Base-by-base conservation (phyloP, 1,139 yeast species). In the Scheffersomyces cryptocercus region DNA sequence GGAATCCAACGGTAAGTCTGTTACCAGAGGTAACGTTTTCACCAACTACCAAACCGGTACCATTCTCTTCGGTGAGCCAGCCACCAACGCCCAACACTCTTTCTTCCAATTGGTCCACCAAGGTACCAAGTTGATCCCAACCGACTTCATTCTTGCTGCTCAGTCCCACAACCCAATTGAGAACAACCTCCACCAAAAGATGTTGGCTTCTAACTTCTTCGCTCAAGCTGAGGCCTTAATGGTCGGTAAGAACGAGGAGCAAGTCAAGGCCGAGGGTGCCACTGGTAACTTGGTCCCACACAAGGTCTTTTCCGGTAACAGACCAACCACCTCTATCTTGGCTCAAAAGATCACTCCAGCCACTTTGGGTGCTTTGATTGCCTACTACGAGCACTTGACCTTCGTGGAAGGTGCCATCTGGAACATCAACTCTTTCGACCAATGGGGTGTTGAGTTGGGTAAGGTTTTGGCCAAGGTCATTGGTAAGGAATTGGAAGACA, bases 401-500 rank as follows among this genome's bases (percentile, higher is more conserved):
- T 93, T 93, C 73, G 91, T 91, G 48, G 99, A 93, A 75, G 99
- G 99, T 72, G 99, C 99, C 47, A 73, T 93, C 62, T 93, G 99
- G 99, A 93, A 95, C 81, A 91, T 93, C 77, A 93, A 93, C 82
- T 91, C 98, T 13, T 93, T 89, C 65, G 99, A 93, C 77, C 99
- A 93, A 79, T 93, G 98, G 97, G 99, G 99, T 72, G 99, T 93
- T 61, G 99, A 93, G 77, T 86, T 93, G 61, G 99, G 99, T 68
- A 93, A 93, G 78, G 95, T 87, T 43, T 82, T 93, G 65, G 99
- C 99, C 64, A 93, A 93, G 84, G 95, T 80, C 51, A 93, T 93
- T 64, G 95, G 95, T 58, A 79, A 81, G 59, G 97, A 93, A 74
- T 83, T 93, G 65, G 84, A 85, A 53, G 82, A 79, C 63, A 62